phyloP scores from a whole-genome alignment of 148 eudicot species.

The Drosera capensis region DNA sequence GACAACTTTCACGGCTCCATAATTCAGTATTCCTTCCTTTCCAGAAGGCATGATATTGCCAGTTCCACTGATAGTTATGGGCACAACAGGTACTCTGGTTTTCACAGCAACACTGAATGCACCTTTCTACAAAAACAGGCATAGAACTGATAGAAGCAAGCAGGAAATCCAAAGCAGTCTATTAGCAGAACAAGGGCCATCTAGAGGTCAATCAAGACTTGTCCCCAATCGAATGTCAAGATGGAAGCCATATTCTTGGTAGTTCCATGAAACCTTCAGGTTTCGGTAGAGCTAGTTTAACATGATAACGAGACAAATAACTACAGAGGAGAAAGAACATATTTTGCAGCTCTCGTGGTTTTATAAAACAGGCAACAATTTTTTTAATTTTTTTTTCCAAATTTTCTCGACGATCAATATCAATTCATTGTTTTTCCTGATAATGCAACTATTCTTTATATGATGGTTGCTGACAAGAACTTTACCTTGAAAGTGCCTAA shows the following conservation, averaged over 20 bases:
- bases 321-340: no score
- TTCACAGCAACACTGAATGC: conserved; percentile 93
- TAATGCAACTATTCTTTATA: not conserved
- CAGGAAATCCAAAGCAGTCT: not conserved
- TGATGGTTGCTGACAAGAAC: not conserved
- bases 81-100: conserved; percentile 71
- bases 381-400: no score
- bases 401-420: not conserved
- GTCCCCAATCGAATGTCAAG: no score
- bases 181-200: no score
- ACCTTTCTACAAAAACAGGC: conserved; percentile 54
- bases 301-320: no score
- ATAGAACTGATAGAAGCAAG: not conserved
- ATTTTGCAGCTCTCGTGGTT: no score
- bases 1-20: conserved; percentile 64
- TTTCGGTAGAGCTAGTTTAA: no score
- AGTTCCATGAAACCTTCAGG: no score
- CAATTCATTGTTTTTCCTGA: not conserved
- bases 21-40: conserved; percentile 41
- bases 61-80: conserved; percentile 80
- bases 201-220: not conserved
- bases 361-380: no score
- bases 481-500: conserved; percentile 87
- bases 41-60: conserved; percentile 91
- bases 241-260: no score